These are phyloP conservation scores for Peziza echinospora DNA, from an alignment of 495 filamentous ascomycete species.

Conservation along the genomic window DNA sequence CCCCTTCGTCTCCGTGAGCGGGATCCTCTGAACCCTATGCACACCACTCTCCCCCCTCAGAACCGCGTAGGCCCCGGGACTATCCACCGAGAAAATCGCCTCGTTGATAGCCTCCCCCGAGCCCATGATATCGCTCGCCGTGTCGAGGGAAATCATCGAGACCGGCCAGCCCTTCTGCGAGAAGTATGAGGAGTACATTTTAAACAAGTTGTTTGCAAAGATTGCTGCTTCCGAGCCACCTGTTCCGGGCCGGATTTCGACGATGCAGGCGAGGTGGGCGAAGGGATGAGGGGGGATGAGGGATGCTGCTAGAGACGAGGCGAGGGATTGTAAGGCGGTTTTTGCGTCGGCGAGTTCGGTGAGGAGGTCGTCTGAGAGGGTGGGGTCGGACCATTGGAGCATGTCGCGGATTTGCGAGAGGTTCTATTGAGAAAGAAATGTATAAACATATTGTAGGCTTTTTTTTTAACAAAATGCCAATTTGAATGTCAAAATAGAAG, in stretches of 20 bases:
- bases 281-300: constrained; percentile 83
- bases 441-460: no score
- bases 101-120: constrained; percentile 50
- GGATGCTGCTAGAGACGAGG: constrained; percentile 41
- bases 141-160: constrained; percentile 22
- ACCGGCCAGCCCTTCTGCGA: constrained; percentile 26
- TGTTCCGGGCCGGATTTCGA: constrained; percentile 86
- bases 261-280: constrained; percentile 68
- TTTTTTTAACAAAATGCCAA: no score
- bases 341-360: constrained; percentile 53
- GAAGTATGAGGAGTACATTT: constrained; percentile 65
- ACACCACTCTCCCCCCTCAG: constrained; percentile 80
- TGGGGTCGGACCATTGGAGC: constrained; percentile 28
- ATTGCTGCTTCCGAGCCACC: constrained; percentile 78
- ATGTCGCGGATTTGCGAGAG: constrained; percentile 36
- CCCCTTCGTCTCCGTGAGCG: constrained; percentile 70
- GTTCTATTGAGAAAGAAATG: constrained; percentile 23
- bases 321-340: constrained; percentile 34
- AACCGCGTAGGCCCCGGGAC: constrained; percentile 50
- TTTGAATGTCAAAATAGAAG: no score
- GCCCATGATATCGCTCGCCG: constrained; percentile 29
- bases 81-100: constrained; percentile 68
- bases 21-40: constrained; percentile 83
- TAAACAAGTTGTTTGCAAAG: constrained; percentile 67
- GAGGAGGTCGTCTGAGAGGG: constrained; percentile 50